Conservation (phyloP, 441 rosid species). For the Omphalea diandra region DNA sequence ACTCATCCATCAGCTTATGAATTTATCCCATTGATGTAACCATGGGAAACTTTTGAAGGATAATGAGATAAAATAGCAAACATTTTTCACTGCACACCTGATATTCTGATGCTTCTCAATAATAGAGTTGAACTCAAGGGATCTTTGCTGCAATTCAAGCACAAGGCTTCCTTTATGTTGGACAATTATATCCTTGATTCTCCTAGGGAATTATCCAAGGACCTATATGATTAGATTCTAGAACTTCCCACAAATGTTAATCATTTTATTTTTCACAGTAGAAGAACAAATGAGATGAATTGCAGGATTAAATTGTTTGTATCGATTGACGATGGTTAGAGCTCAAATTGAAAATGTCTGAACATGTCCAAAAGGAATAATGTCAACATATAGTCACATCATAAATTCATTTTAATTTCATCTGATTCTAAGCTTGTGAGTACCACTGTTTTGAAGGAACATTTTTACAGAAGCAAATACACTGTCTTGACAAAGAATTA, state of each 20-base stretch:
- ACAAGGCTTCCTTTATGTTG: conserved; percentile 85
- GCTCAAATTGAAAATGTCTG: conserved; percentile 5
- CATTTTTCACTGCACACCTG: conserved; percentile 46
- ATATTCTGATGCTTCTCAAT: conserved; percentile 85
- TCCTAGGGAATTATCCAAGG: conserved; percentile 44
- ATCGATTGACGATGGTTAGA: neutral
- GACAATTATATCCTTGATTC: conserved; percentile 61
- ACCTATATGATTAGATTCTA: conserved; percentile 34
- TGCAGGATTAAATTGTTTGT: neutral
- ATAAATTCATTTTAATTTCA: neutral
- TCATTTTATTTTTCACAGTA: neutral
- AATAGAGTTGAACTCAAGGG: conserved; percentile 90
- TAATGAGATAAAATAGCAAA: conserved; percentile 19
- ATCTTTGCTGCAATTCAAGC: conserved; percentile 99
- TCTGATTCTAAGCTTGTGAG: neutral
- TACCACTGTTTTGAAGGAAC: neutral
- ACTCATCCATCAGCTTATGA: conserved; percentile 33
- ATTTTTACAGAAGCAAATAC: neutral
- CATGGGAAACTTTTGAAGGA: conserved; percentile 14
- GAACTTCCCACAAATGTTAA: conserved; percentile 53
- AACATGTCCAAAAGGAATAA: neutral
- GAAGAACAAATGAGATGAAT: conserved; percentile 11
- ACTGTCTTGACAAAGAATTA: neutral
- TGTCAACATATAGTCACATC: neutral
- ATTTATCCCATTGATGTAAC: conserved; percentile 16